Percentiles rank a stretch among this genome's conserved stretches.
Conservation (phyloP, 805 yeast genomes). For the Suhomyces canberraensis region DNA sequence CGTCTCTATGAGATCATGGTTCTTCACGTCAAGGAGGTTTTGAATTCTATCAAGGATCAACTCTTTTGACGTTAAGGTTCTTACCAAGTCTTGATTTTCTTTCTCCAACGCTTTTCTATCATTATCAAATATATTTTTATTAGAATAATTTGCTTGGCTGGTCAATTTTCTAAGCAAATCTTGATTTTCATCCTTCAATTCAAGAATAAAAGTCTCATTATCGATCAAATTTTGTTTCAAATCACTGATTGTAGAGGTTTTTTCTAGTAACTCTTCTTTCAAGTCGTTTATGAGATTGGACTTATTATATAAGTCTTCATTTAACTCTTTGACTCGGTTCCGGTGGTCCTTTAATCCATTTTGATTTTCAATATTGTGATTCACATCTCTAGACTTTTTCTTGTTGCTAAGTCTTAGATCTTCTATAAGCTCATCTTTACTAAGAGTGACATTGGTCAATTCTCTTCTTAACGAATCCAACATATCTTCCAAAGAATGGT, state of each 20-base stretch:
- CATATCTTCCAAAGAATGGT: slow-evolving; percentile 15
- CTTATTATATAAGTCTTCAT: not conserved
- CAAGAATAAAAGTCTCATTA: slow-evolving; percentile 4
- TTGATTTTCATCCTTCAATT: slow-evolving; percentile 5
- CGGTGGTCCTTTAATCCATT: not conserved
- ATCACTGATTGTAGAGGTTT: not conserved
- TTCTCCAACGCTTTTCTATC: slow-evolving; percentile 6
- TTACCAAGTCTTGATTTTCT: slow-evolving; percentile 6
- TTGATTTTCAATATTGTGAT: not conserved
- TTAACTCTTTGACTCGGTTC: too few relatives aligned
- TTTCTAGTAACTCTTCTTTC: not conserved
- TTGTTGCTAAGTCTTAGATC: not conserved
- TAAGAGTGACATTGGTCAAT: slow-evolving; percentile 11
- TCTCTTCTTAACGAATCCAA: slow-evolving; percentile 14
- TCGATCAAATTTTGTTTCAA: slow-evolving; percentile 3
- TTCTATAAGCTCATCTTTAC: slow-evolving; percentile 6
- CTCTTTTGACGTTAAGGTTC: slow-evolving; percentile 3
- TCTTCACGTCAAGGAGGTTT: slow-evolving; percentile 4
- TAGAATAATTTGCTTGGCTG: not conserved
- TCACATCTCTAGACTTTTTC: not conserved
- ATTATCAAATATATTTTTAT: slow-evolving; percentile 2
- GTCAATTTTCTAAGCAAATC: slow-evolving; percentile 4
- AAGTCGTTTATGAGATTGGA: not conserved
- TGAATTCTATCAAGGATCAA: slow-evolving; percentile 4
- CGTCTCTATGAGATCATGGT: slow-evolving; percentile 5